A percentile compares a stretch with the other conserved stretches of the same genome.
phyloP scores from a whole-genome alignment of 2,329 filamentous ascomycete species.

The Rhynchosporium secalis region DNA sequence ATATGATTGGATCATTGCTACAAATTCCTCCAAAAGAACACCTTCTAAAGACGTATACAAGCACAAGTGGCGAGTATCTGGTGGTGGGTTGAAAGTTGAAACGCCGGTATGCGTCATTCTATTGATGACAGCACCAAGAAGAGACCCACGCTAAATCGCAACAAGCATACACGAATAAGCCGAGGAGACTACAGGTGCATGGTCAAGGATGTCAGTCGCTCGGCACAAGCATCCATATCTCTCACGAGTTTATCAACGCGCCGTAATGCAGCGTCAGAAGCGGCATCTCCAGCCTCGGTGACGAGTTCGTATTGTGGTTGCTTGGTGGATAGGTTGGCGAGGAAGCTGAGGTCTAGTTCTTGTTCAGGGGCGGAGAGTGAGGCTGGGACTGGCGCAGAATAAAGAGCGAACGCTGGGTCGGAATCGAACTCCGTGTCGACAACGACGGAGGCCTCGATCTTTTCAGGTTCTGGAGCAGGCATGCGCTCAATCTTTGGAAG shows the following conservation, averaged over 20 bases:
- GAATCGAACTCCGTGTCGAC: conserved; percentile 61
- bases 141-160: conserved; percentile 28
- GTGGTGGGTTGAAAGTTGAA: conserved; percentile 1
- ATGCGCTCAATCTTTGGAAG: conserved; percentile 49
- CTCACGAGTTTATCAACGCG: conserved; percentile 32
- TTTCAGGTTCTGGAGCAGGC: conserved; percentile 27
- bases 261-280: conserved; percentile 26
- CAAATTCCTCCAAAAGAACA: background rate
- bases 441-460: conserved; percentile 34
- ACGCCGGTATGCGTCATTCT: conserved; percentile 13
- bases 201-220: conserved; percentile 33
- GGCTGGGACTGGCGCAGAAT: conserved; percentile 43
- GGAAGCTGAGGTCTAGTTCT: conserved; percentile 49
- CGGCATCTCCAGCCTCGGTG: conserved; percentile 52
- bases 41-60: conserved; percentile 3
- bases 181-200: conserved; percentile 29
- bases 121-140: conserved; percentile 5
- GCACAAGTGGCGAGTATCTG: conserved; percentile 4
- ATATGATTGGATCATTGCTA: background rate
- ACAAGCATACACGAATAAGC: conserved; percentile 17
- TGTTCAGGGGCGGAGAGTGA: conserved; percentile 33
- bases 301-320: conserved; percentile 63
- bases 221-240: conserved; percentile 34
- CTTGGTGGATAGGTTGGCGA: conserved; percentile 62
- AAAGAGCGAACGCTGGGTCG: conserved; percentile 62